Conservation (phyloP, 164 flowering plant species). For the Brasenia schreberi region DNA sequence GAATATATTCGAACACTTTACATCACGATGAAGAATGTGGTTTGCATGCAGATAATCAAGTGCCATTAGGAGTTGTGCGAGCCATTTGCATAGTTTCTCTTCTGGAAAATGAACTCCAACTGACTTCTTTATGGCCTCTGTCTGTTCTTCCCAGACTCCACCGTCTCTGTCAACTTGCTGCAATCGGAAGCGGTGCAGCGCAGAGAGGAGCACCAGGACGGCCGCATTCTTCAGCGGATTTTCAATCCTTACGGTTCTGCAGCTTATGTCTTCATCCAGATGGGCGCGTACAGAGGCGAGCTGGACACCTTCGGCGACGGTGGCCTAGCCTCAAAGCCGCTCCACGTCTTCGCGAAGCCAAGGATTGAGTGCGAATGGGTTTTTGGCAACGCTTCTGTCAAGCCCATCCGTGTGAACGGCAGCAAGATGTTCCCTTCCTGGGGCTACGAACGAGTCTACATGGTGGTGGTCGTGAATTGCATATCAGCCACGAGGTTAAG, state of each 20-base stretch:
- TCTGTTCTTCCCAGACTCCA: slow-evolving; percentile 19
- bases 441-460: slow-evolving; percentile 93
- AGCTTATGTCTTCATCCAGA: slow-evolving; percentile 61
- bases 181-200: neutral
- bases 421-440: slow-evolving; percentile 63
- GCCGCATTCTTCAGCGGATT: slow-evolving; percentile 23
- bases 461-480: slow-evolving; percentile 79
- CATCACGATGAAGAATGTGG: slow-evolving; percentile 98
- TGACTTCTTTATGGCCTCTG: slow-evolving; percentile 72
- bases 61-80: slow-evolving; percentile 92
- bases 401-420: slow-evolving; percentile 15
- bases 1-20: slow-evolving; percentile 98
- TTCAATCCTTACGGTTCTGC: slow-evolving; percentile 59
- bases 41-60: slow-evolving; percentile 86
- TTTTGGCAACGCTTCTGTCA: slow-evolving; percentile 6
- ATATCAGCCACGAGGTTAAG: slow-evolving; percentile 1
- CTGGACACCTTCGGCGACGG: slow-evolving; percentile 36
- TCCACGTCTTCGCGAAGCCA: slow-evolving; percentile 32
- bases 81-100: slow-evolving; percentile 98
- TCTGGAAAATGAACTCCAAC: slow-evolving; percentile 66
- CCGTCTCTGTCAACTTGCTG: slow-evolving; percentile 8
- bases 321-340: slow-evolving; percentile 47
- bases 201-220: neutral
- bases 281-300: slow-evolving; percentile 93
- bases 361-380: slow-evolving; percentile 52